Percentiles rank a stretch among this genome's conserved stretches.
These are phyloP conservation scores for Rhizoclosmatium globosum DNA, from an alignment of 192 early-diverging fungal genomes.

Conservation along the genomic window DNA sequence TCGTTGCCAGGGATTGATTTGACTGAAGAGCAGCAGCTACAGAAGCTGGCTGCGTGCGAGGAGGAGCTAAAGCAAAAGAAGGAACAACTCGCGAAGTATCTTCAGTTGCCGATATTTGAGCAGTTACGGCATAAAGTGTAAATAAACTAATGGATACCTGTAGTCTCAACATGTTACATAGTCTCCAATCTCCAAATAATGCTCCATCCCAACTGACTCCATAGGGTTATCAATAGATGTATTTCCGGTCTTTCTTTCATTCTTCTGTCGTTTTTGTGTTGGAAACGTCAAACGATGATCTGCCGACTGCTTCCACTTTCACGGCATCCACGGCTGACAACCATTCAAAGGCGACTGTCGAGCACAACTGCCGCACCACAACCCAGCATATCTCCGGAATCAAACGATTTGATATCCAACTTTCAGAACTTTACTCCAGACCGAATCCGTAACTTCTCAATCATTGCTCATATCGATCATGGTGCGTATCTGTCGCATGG, in stretches of 20 bases:
- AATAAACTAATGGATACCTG: not conserved
- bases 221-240: not conserved
- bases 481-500: not conserved
- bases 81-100: not conserved
- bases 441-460: constrained; percentile 87
- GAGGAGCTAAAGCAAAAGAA: not conserved
- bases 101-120: not conserved
- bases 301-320: too few species aligned
- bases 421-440: constrained; percentile 73
- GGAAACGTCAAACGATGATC: too few species aligned
- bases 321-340: too few species aligned
- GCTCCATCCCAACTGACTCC: not conserved
- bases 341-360: not conserved
- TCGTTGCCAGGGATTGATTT: constrained; percentile 14
- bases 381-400: not conserved
- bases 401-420: constrained; percentile 9
- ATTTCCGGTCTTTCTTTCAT: not conserved
- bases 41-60: not conserved
- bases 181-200: not conserved
- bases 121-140: not conserved
- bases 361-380: not conserved
- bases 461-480: constrained; percentile 60
- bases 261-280: not conserved
- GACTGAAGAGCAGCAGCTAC: not conserved
- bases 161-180: not conserved